A percentile compares a stretch with the other conserved stretches of the same genome.
Conservation (phyloP, 139 green algal species). For the Pleodorina starrii region DNA sequence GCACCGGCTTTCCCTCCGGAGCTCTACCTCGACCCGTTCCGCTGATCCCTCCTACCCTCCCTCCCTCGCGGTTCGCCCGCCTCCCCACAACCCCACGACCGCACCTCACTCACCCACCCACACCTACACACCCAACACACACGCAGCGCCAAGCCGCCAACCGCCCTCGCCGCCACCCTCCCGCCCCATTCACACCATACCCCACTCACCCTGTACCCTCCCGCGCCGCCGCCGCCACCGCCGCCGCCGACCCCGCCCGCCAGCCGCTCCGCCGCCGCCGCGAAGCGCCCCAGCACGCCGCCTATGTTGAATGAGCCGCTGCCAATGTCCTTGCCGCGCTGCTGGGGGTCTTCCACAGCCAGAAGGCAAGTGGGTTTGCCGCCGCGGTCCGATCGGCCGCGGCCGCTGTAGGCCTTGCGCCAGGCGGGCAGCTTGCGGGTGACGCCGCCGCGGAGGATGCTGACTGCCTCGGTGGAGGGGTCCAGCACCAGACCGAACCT, state of each 20-base stretch:
- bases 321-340: background rate
- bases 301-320: background rate
- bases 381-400: background rate
- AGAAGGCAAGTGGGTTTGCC: background rate
- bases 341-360: conserved; percentile 32
- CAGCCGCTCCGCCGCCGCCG: background rate
- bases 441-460: conserved; percentile 70
- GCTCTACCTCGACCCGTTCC: too few relatives aligned
- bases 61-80: too few relatives aligned
- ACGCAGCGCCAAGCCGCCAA: background rate
- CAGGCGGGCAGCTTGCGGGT: conserved; percentile 65
- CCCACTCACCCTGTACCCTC: background rate
- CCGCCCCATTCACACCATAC: background rate
- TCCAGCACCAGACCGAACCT: conserved; percentile 56
- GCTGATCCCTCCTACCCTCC: too few relatives aligned
- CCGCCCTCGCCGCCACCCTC: background rate
- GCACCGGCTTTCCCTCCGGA: too few relatives aligned
- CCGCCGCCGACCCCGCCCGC: background rate
- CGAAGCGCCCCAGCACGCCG: background rate
- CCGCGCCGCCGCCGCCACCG: background rate
- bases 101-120: too few relatives aligned
- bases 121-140: background rate
- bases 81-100: too few relatives aligned
- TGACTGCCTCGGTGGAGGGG: conserved; percentile 68
- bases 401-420: background rate